phyloP scores from a whole-genome alignment of 2,329 filamentous ascomycete species.

The Nemania sp. region DNA sequence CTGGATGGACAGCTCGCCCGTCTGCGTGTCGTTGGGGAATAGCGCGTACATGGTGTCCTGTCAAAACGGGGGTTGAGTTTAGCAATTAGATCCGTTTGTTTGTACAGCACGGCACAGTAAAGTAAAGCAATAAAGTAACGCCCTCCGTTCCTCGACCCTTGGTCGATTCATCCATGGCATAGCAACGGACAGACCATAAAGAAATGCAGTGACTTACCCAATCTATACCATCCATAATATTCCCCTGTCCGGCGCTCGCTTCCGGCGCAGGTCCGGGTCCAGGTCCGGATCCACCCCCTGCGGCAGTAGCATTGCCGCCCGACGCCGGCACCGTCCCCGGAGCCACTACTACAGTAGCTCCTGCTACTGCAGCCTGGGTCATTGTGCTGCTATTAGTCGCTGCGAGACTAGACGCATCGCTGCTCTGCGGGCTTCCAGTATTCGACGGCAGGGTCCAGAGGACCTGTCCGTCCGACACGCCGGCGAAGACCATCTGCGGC shows the following conservation, averaged over 20 bases:
- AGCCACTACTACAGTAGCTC: slow-evolving; percentile 11
- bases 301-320: not conserved
- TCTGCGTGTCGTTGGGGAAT: slow-evolving; percentile 45
- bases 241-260: slow-evolving; percentile 30
- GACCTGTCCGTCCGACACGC: slow-evolving; percentile 52
- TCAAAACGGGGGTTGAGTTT: not conserved
- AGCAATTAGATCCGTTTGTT: not conserved
- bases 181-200: not conserved
- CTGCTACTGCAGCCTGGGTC: not conserved
- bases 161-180: too few species aligned
- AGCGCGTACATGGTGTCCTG: slow-evolving; percentile 44
- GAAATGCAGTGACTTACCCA: slow-evolving; percentile 56
- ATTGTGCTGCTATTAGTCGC: slow-evolving; percentile 14
- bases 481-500: slow-evolving; percentile 47
- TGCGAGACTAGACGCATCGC: slow-evolving; percentile 45
- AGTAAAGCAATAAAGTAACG: not conserved
- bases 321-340: slow-evolving; percentile 7
- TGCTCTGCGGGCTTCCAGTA: slow-evolving; percentile 48
- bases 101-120: too few species aligned
- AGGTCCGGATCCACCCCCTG: not conserved
- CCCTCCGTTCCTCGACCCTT: not conserved
- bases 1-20: slow-evolving; percentile 44
- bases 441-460: slow-evolving; percentile 49
- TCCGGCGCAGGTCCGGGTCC: not conserved
- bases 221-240: slow-evolving; percentile 60